These are phyloP conservation scores for Flaveria sonorensis DNA, from an alignment of 129 eudicot genomes.

Conservation along the genomic window DNA sequence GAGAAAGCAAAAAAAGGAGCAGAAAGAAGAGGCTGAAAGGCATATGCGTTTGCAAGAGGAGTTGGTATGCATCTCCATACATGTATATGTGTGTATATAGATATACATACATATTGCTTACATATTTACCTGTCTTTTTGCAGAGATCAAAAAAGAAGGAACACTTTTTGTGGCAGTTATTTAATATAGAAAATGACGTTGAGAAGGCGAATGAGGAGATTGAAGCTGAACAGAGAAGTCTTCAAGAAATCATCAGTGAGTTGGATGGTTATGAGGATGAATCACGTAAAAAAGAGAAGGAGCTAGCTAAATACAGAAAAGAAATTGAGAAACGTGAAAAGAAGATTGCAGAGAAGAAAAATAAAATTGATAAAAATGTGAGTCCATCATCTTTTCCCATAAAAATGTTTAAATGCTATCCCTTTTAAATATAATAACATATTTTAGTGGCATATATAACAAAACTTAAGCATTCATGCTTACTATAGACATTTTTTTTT, in stretches of 20 bases:
- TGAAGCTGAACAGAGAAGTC: slow-evolving; percentile 70
- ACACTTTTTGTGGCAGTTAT: slow-evolving; percentile 89
- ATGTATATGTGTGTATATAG: slow-evolving; percentile 4
- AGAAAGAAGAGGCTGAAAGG: slow-evolving; percentile 96
- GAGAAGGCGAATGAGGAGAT: slow-evolving; percentile 76
- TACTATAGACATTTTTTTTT: slow-evolving; percentile 16
- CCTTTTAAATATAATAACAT: neutral
- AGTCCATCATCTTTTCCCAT: slow-evolving; percentile 24
- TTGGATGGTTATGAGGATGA: slow-evolving; percentile 72
- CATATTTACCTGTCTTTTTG: slow-evolving; percentile 24
- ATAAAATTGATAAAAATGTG: slow-evolving; percentile 74
- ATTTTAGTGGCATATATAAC: neutral
- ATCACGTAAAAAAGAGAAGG: slow-evolving; percentile 78
- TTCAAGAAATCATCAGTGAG: slow-evolving; percentile 74
- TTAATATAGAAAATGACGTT: slow-evolving; percentile 73
- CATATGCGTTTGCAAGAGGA: slow-evolving; percentile 95
- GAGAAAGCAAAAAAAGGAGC: slow-evolving; percentile 94
- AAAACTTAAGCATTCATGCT: neutral
- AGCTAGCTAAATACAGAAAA: slow-evolving; percentile 65
- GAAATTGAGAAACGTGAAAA: slow-evolving; percentile 79
- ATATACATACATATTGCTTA: slow-evolving; percentile 1
- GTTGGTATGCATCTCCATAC: slow-evolving; percentile 49
- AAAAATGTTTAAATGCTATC: neutral
- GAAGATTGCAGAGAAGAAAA: slow-evolving; percentile 79
- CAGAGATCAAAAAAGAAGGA: slow-evolving; percentile 93